Evolutionary conservation across 2,329 filamentous ascomycete species (phyloP).

Genomic region (Rhinocladiella mackenziei): DNA sequence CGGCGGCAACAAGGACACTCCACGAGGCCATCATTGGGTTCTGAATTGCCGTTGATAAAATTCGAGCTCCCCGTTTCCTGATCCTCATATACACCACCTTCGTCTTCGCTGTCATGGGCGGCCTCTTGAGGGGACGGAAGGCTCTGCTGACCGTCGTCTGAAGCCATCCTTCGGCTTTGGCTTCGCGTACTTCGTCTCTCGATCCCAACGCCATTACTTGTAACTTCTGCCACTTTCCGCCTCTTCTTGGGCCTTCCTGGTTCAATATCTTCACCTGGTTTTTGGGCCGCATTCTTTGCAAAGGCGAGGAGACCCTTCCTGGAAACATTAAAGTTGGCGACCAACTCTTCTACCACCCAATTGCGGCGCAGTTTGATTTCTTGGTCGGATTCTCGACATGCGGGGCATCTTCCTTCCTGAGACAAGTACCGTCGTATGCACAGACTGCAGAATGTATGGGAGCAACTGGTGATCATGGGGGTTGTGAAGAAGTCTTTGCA

Average conservation of each 20-base stretch:
- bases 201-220: conserved; percentile 8
- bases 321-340: conserved; percentile 69
- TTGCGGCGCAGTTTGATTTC: conserved; percentile 81
- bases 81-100: conserved; percentile 31
- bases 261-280: conserved; percentile 44
- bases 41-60: conserved; percentile 2
- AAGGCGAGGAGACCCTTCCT: conserved; percentile 61
- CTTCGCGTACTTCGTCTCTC: conserved; percentile 53
- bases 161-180: conserved; percentile 43
- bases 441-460: conserved; percentile 92
- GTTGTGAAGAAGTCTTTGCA: conserved; percentile 97
- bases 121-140: conserved; percentile 30
- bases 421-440: conserved; percentile 86
- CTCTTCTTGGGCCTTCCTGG: conserved; percentile 33
- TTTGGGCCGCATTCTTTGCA: conserved; percentile 55
- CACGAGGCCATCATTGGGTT: conserved; percentile 67
- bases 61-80: conserved; percentile 21
- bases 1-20: conserved; percentile 76
- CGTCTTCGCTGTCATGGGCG: conserved; percentile 42
- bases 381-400: conserved; percentile 74
- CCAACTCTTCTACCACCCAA: conserved; percentile 77
- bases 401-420: conserved; percentile 79
- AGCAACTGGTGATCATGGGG: conserved; percentile 91
- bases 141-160: conserved; percentile 35
- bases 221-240: conserved; percentile 20